Base-by-base conservation (phyloP, 352 stramenopile species). In the Phytophthora tentaculata region DNA sequence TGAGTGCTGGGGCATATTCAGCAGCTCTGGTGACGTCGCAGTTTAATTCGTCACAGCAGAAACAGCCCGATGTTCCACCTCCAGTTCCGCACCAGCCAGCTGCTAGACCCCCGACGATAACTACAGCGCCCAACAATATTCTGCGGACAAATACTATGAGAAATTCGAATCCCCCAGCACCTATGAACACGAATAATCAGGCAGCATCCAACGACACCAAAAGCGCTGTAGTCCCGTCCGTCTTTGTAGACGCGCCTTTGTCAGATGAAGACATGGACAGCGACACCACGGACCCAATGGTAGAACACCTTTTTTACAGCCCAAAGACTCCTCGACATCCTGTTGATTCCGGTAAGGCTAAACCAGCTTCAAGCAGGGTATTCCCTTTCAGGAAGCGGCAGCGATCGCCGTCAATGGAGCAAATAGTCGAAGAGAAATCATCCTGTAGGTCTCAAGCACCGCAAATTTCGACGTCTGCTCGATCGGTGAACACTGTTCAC, bases 231-330 rank as follows among this genome's bases (percentile, higher is more conserved):
- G 65, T 65, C 9, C 65, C 74, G 3, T 65, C 72, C 7, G 80
- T 88, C 22, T 91, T 90, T 58, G 75, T 92, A 16, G 84, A 92
- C 51, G 61, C 82, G 7, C 69, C 80, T 12, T 86, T 79, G 1
- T 89, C 82, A 1, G 81, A 87, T 22, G 84, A 91, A 28, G 79
- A 86, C 19, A 74, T 77, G 44, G 71, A 72, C 20, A 92, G 84
- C 64, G 84, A 92, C 45, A 80, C 66, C 3, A 92, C 84, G n/a
- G 84, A 92, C 44, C 84, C 84, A 37, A 86, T 77, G 69, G 80
- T 92, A 5, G 72, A 89, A 62, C 83, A 92, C 51, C 59, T 92
- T 17, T 92, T 92, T 26, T 92, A 92, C 73, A 90, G 81, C n/a
- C 79, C 84, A 14, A 90, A 91, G 32, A 91, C 84, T 14, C 84